Base-by-base conservation (phyloP, 179 eudicot species). In the Sideroxylon spinosum region DNA sequence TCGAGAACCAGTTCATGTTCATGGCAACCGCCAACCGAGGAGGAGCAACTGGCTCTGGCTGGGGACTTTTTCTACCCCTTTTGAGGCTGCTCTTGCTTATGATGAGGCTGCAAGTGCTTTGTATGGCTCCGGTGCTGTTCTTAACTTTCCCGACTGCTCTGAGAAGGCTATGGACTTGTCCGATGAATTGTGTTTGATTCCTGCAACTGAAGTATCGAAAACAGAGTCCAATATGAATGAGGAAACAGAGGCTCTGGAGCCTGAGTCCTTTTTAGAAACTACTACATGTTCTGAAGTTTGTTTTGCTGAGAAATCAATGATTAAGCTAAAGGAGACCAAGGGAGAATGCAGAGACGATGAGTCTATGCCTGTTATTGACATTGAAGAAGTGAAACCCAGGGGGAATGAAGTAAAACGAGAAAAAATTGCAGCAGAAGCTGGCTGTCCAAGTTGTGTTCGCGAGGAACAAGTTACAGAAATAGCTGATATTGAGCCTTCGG, bases 21-120 rank as follows among this genome's bases (percentile, higher is more conserved):
- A 9, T 25, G 57, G 37, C 52, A 61, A 10, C 67, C 16, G 3
- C 25, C 71, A 66, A 10, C 9, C 0, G 76, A 20, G 62, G 80
- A 8, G 78, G 86, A 73, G 79, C 74, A 37, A 25, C 22, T 73
- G 91, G 22, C 76, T 90, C 17, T 90, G 93, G 93, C 85, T 90
- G 0, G 93, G 91, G 1, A 86, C 91, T 10, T 90, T 88, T 74
- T 8, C 84, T 4, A 82, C 90, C 0, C 89, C 91, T 7, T 19
- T 73, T 8, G 90, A 89, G 67, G 93, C 93, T 0, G 93, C 93
- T 56, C 71, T 60, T 32, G 90, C 91, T 26, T 90, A 90, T 56
- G 93, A 90, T 69, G 82, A 84, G 71, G 93, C 93, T 2, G 93
- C 91, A 23, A 84, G 44, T 66, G 86, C 75, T 4, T 80, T 90